phyloP scores from a whole-genome alignment of 305 asterid genomes.

The Fraxinus nigra region DNA sequence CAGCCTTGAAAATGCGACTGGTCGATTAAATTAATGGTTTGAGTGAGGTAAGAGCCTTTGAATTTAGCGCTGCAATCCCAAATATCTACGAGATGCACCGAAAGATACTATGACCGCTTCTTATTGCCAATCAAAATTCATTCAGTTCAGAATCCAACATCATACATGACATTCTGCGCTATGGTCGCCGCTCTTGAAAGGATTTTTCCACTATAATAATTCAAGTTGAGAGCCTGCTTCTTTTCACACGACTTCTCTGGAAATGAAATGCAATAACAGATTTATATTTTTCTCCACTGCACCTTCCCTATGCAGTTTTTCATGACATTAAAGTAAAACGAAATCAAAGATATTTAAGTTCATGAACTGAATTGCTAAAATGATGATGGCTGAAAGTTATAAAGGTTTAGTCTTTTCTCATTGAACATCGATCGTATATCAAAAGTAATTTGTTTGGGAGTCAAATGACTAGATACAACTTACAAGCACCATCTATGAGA shows the following conservation, averaged over 20 bases:
- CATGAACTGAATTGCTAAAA: neutral
- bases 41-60: neutral
- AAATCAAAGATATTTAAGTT: neutral
- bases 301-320: neutral
- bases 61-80: neutral
- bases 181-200: neutral
- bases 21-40: neutral
- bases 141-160: neutral
- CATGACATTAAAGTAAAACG: neutral
- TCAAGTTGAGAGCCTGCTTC: neutral
- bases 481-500: neutral
- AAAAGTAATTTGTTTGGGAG: neutral
- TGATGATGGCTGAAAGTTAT: neutral
- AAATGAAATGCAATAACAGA: neutral
- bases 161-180: neutral
- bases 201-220: neutral
- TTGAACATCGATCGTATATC: neutral
- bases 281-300: neutral
- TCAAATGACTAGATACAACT: neutral
- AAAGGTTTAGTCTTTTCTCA: neutral
- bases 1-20: neutral
- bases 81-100: slow-evolving; percentile 27
- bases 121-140: slow-evolving; percentile 18
- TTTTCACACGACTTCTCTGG: neutral
- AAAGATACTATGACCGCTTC: slow-evolving; percentile 22